phyloP scores from a whole-genome alignment of 2,329 filamentous ascomycete genomes.

The Sarocladium strictum region DNA sequence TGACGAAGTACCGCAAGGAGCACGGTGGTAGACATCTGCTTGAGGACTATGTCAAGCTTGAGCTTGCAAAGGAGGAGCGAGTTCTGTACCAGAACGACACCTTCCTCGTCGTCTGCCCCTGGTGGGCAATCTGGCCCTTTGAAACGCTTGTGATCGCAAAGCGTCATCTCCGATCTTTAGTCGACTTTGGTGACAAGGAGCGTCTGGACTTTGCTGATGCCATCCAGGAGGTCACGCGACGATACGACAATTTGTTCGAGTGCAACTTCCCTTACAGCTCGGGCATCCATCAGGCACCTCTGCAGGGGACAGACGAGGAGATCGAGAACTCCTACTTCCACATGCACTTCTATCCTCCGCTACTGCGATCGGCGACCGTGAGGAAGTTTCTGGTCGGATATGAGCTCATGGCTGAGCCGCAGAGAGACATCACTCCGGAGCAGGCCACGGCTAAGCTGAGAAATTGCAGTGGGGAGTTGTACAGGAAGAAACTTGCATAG shows the following conservation, averaged over 20 bases:
- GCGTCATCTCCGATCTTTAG: slow-evolving; percentile 74
- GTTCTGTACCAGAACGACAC: slow-evolving; percentile 81
- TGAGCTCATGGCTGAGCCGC: slow-evolving; percentile 95
- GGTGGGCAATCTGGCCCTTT: slow-evolving; percentile 98
- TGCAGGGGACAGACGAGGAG: slow-evolving; percentile 76
- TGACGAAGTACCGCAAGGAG: slow-evolving; percentile 70
- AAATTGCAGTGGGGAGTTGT: slow-evolving; percentile 73
- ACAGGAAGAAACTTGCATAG: slow-evolving; percentile 53
- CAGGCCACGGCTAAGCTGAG: slow-evolving; percentile 78
- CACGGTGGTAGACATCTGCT: slow-evolving; percentile 72
- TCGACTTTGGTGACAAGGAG: slow-evolving; percentile 72
- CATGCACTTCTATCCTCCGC: slow-evolving; percentile 94
- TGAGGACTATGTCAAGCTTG: slow-evolving; percentile 79
- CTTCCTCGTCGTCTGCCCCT: slow-evolving; percentile 87
- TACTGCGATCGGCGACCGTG: slow-evolving; percentile 87
- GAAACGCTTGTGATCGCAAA: slow-evolving; percentile 88
- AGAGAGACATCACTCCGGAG: slow-evolving; percentile 95
- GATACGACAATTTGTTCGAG: slow-evolving; percentile 97
- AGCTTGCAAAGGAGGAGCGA: slow-evolving; percentile 75
- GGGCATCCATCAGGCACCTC: slow-evolving; percentile 89
- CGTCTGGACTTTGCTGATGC: slow-evolving; percentile 71
- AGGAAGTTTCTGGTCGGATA: slow-evolving; percentile 96
- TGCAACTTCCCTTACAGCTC: slow-evolving; percentile 97
- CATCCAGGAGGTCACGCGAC: slow-evolving; percentile 78
- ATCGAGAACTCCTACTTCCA: slow-evolving; percentile 86